Percentiles rank a stretch among this genome's conserved stretches.
Evolutionary conservation across 345 rosid genomes (phyloP).

Genomic region (Iberis pinnata): DNA sequence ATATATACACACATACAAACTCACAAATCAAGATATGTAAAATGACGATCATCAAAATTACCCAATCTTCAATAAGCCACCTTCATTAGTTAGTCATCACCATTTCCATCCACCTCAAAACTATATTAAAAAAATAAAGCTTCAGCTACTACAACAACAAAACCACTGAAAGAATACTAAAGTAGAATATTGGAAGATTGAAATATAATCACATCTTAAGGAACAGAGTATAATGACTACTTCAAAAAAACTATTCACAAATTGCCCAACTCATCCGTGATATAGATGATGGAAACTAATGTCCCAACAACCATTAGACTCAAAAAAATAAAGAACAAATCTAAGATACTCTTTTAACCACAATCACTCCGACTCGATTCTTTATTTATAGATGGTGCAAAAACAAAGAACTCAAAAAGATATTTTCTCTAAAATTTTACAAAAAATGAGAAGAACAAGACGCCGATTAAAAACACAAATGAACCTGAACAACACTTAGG

Average conservation of each 20-base stretch:
- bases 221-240: background rate
- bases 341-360: background rate
- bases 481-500: slow-evolving; percentile 46
- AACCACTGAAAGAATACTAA: no score
- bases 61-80: no score
- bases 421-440: no score
- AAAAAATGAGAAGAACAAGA: background rate
- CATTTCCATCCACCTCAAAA: no score
- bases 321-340: background rate
- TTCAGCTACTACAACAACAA: no score
- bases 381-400: no score
- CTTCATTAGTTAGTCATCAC: no score
- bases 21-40: no score
- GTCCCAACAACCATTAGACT: background rate
- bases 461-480: background rate
- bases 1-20: no score
- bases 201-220: slow-evolving; percentile 1
- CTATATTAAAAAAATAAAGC: no score
- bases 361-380: no score
- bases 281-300: slow-evolving; percentile 1
- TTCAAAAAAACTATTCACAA: background rate
- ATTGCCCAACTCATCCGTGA: background rate
- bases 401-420: background rate
- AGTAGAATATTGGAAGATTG: background rate
- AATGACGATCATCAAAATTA: no score